Evolutionary conservation across 176 grass and related monocot genomes (phyloP).

Genomic region (Rhipidocladum racemiflorum): DNA sequence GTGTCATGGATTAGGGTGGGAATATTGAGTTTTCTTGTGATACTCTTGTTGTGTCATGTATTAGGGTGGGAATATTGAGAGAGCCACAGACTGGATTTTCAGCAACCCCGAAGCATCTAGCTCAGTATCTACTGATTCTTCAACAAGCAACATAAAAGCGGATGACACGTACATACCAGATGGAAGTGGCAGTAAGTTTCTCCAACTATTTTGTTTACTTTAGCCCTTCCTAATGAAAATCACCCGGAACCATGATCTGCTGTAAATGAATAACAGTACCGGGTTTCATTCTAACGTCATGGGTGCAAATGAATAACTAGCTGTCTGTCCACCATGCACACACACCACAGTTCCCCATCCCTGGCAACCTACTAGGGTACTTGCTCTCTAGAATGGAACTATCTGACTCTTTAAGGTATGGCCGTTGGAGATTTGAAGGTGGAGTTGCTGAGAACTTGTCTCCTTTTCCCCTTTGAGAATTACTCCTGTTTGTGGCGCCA

Average conservation of each 20-base stretch:
- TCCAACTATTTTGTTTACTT: not conserved
- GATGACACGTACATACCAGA: constrained; percentile 56
- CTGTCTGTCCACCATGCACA: not conserved
- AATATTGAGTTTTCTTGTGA: constrained; percentile 8
- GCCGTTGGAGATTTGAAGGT: not conserved
- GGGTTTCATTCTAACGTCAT: not conserved
- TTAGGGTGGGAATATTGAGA: constrained; percentile 92
- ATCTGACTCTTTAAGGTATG: not conserved
- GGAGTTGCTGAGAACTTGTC: not conserved
- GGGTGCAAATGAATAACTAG: constrained; percentile 1
- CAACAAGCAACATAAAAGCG: constrained; percentile 48
- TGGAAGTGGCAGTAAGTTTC: constrained; percentile 85
- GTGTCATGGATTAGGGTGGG: too few relatives aligned
- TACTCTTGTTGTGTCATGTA: constrained; percentile 14
- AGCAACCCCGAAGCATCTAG: constrained; percentile 64
- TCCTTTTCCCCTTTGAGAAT: not conserved
- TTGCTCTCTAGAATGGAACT: not conserved
- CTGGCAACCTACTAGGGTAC: not conserved
- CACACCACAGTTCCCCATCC: not conserved
- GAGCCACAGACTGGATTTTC: constrained; percentile 96
- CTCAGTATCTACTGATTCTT: constrained; percentile 52
- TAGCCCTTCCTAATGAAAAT: not conserved
- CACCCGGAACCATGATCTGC: not conserved
- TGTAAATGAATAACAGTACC: not conserved
- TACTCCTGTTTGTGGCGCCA: not conserved